These are phyloP conservation scores for Coemansia sp. DNA, from an alignment of 192 early-diverging fungal genomes.

Conservation along the genomic window DNA sequence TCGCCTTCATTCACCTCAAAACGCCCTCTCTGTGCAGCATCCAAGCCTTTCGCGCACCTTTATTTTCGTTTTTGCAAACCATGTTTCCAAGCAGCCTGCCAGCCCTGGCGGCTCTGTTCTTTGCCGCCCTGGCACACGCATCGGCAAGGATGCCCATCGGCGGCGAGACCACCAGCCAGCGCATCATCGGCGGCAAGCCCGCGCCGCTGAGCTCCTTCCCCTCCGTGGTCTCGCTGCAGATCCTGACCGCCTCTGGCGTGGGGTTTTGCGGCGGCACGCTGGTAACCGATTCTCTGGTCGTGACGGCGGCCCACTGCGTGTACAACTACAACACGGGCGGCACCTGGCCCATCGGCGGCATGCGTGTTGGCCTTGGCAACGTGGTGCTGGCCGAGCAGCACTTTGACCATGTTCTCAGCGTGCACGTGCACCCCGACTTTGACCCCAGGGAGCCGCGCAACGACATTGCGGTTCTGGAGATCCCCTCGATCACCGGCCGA, in stretches of 20 bases:
- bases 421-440: slow-evolving; percentile 20
- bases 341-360: not conserved
- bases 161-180: slow-evolving; percentile 13
- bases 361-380: slow-evolving; percentile 23
- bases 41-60: too few relatives aligned
- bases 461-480: slow-evolving; percentile 28
- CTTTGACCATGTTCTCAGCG: not conserved
- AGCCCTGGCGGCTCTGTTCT: too few relatives aligned
- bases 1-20: too few relatives aligned
- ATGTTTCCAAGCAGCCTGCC: too few relatives aligned
- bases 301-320: slow-evolving; percentile 45
- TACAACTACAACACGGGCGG: slow-evolving; percentile 5
- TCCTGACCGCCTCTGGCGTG: slow-evolving; percentile 1
- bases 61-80: too few relatives aligned
- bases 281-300: slow-evolving; percentile 18
- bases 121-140: too few relatives aligned
- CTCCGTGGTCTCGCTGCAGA: slow-evolving; percentile 17
- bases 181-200: slow-evolving; percentile 28
- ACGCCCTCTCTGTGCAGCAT: too few relatives aligned
- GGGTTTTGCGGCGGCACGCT: slow-evolving; percentile 43
- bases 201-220: slow-evolving; percentile 16
- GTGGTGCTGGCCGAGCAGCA: slow-evolving; percentile 9
- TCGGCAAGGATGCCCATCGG: too few relatives aligned
- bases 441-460: slow-evolving; percentile 9
- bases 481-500: slow-evolving; percentile 5